A percentile compares a stretch with the other conserved stretches of the same genome.
Evolutionary conservation across 169 alveolate species (phyloP).

Genomic region (Theileria parva): DNA sequence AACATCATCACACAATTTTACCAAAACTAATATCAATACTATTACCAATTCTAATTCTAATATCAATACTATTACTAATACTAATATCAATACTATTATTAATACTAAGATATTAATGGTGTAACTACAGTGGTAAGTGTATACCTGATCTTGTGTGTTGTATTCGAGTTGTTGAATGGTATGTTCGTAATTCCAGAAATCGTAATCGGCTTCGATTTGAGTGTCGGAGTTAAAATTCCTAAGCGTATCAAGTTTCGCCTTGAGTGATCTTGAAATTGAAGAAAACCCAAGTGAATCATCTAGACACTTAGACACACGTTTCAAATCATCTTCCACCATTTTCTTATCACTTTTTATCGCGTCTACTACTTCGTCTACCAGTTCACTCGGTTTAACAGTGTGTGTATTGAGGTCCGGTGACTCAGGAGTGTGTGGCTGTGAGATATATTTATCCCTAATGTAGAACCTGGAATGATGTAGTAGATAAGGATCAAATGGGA

Average conservation of each 20-base stretch:
- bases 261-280: conserved; percentile 10
- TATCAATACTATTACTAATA: not conserved
- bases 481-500: conserved; percentile 46
- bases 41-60: too few relatives aligned
- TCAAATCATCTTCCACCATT: not conserved
- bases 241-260: conserved; percentile 22
- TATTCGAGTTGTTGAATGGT: not conserved
- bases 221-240: not conserved
- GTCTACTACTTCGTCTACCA: conserved; percentile 11
- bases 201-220: conserved; percentile 48
- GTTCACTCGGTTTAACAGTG: not conserved
- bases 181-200: conserved; percentile 52
- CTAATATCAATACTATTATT: not conserved
- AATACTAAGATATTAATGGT: not conserved
- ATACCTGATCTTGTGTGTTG: not conserved
- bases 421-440: not conserved
- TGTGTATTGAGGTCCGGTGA: not conserved
- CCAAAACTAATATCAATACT: too few relatives aligned
- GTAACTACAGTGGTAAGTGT: too few relatives aligned
- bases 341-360: conserved; percentile 33
- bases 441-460: conserved; percentile 37
- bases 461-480: conserved; percentile 55
- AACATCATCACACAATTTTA: conserved; percentile 39
- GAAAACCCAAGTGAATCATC: conserved; percentile 14
- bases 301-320: not conserved